A percentile compares a stretch with the other conserved stretches of the same genome.
Evolutionary conservation across 2,329 filamentous ascomycete genomes (phyloP).

Genomic region (Colletotrichum sojae): DNA sequence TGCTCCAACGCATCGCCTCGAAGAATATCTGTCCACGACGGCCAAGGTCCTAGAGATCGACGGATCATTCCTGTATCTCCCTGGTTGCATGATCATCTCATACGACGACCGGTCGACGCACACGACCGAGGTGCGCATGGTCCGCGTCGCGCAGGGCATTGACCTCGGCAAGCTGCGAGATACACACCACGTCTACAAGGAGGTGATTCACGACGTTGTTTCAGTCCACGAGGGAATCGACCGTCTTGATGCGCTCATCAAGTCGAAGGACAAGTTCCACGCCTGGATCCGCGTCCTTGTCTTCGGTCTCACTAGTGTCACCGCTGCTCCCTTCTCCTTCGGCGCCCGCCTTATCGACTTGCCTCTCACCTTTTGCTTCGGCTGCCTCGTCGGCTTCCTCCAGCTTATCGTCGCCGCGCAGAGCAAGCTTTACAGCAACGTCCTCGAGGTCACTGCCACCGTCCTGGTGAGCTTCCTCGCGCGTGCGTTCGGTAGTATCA

Average conservation of each 20-base stretch:
- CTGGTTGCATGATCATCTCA: conserved; percentile 92
- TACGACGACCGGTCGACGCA: conserved; percentile 81
- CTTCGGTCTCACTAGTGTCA: conserved; percentile 80
- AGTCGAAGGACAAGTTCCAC: conserved; percentile 68
- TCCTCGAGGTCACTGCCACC: conserved; percentile 75
- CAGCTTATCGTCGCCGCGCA: conserved; percentile 79
- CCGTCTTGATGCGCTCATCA: conserved; percentile 68
- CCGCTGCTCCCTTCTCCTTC: conserved; percentile 83
- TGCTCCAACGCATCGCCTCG: conserved; percentile 89
- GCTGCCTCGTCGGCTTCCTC: conserved; percentile 77
- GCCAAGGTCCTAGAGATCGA: conserved; percentile 88
- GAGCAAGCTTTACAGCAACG: conserved; percentile 77
- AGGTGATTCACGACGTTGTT: conserved; percentile 73
- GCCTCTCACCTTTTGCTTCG: conserved; percentile 79
- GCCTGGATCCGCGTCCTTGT: conserved; percentile 70
- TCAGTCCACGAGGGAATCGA: conserved; percentile 70
- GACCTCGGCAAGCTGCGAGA: conserved; percentile 74
- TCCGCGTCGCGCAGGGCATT: conserved; percentile 70
- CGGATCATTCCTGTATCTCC: conserved; percentile 85
- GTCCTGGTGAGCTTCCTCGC: conserved; percentile 75
- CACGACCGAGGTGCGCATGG: conserved; percentile 77
- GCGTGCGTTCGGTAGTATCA: conserved; percentile 74
- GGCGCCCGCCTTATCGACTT: conserved; percentile 79
- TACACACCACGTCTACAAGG: conserved; percentile 74
- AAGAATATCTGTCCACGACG: conserved; percentile 91